Percentiles rank a stretch among this genome's conserved stretches.
These are phyloP conservation scores for Blastocystis sp. DNA, from an alignment of 352 stramenopile genomes.

Conservation along the genomic window DNA sequence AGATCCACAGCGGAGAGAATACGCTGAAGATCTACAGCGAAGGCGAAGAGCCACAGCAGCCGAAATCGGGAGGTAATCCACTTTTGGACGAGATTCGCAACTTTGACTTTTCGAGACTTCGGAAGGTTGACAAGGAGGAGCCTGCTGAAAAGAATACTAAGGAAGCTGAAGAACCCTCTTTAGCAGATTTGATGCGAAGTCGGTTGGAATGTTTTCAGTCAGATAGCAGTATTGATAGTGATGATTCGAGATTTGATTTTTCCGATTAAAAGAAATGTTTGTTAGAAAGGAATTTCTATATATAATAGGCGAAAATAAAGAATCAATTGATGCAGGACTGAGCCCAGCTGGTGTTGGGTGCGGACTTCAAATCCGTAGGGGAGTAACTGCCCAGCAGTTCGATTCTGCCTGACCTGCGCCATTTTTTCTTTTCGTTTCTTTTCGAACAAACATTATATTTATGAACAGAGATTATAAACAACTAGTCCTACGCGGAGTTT, in stretches of 20 bases:
- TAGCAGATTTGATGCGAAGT: conserved; percentile 40
- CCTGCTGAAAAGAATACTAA: neutral
- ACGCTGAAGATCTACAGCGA: neutral
- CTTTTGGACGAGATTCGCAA: conserved; percentile 41
- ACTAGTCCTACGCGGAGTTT: neutral
- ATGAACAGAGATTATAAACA: neutral
- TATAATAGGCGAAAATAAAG: neutral
- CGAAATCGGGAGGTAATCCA: neutral
- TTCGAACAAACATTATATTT: neutral
- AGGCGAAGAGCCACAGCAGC: neutral
- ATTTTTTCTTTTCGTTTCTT: conserved; percentile 9
- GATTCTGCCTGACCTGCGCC: conserved; percentile 62
- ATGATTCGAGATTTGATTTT: conserved; percentile 59
- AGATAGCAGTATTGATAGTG: conserved; percentile 1
- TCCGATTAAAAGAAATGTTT: conserved; percentile 9
- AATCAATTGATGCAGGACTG: conserved; percentile 30
- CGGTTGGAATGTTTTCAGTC: conserved; percentile 16
- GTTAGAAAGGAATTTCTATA: neutral
- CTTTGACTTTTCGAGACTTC: conserved; percentile 23
- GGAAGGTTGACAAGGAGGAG: neutral
- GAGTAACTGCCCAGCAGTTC: conserved; percentile 58
- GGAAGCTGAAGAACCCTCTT: neutral
- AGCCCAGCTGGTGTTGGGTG: conserved; percentile 60
- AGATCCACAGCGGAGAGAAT: neutral
- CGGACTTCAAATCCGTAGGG: conserved; percentile 62